These are phyloP conservation scores for Pseudoneurospora amorphoporcata DNA, from an alignment of 495 filamentous ascomycete species.

Conservation along the genomic window DNA sequence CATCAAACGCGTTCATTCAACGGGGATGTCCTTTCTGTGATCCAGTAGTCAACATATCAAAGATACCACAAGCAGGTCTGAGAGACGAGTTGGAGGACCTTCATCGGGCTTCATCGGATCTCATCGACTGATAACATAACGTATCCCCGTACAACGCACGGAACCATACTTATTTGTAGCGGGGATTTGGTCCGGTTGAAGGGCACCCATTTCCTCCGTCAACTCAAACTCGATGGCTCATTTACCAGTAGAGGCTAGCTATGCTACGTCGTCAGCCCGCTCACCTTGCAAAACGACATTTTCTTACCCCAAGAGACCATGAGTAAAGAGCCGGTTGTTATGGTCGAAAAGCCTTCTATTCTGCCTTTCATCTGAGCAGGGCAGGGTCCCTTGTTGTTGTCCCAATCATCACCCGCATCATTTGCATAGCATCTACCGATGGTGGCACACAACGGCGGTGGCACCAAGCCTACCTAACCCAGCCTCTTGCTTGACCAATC, in stretches of 20 bases:
- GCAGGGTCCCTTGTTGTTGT: neutral
- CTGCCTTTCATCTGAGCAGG: neutral
- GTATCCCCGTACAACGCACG: neutral
- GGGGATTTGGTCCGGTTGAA: neutral
- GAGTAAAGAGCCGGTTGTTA: neutral
- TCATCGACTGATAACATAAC: neutral
- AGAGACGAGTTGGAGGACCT: neutral
- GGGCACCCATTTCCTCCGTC: no score
- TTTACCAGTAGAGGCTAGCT: no score
- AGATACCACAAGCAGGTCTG: neutral
- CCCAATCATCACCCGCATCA: neutral
- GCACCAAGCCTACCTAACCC: neutral
- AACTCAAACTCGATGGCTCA: no score
- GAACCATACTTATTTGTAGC: neutral
- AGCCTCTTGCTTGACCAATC: neutral
- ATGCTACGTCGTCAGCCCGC: no score
- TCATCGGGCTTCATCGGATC: neutral
- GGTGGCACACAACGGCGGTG: neutral
- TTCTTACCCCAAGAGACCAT: neutral
- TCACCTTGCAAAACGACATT: neutral
- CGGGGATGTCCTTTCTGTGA: neutral
- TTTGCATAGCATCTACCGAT: neutral
- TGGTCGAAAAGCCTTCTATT: neutral
- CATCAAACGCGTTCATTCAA: neutral
- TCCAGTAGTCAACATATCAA: neutral